Base-by-base conservation (phyloP, 2,329 filamentous ascomycete species). In the Capronia epimyces region DNA sequence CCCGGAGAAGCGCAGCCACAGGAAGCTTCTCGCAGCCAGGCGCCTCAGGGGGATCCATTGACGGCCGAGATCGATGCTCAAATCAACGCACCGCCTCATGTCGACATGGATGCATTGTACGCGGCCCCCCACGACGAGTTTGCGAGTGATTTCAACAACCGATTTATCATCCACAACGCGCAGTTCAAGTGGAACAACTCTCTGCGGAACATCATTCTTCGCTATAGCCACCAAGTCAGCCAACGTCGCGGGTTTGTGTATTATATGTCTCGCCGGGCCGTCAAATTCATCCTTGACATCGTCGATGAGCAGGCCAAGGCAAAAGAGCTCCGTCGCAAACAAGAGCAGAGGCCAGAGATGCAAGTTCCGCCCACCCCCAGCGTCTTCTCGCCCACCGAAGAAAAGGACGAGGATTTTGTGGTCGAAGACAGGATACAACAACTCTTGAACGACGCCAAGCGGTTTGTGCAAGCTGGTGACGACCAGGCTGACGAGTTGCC, bases 131-230 rank as follows among this genome's bases (percentile, higher is more conserved):
- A 84, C 2, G 81, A 86, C 13, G 89, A 96, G 59, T 91, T 91
- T 60, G 84, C 87, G 43, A 95, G 87, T 67, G 90, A 97, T 65
- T 98, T 96, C 75, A 93, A 94, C 66, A 98, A 98, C 65, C 86
- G 93, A 1, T 98, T 98, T 72, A 91, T 97, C 61, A 86, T 98
- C 46, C 93, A 98, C 74, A 98, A 98, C 63, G 81, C 94, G 66
- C 93, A 98, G 64, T 74, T 98, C 50, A 98, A 98, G 69, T 98
- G 93, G 93, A 97, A 95, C 72, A 98, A 98, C 62, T 81, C 90
- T 9, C 72, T 98, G 31, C 83, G 93, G 52, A 97, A 98, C 65
- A 96, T 96, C 63, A 93, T 98, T 43, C 79, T 98, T 34, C 87
- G 93, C 20, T 98, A 98, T 67, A 94, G 93, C 57, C 93, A 98